Base-by-base conservation (phyloP, 306 rosid genomes). In the Vigna angularis region DNA sequence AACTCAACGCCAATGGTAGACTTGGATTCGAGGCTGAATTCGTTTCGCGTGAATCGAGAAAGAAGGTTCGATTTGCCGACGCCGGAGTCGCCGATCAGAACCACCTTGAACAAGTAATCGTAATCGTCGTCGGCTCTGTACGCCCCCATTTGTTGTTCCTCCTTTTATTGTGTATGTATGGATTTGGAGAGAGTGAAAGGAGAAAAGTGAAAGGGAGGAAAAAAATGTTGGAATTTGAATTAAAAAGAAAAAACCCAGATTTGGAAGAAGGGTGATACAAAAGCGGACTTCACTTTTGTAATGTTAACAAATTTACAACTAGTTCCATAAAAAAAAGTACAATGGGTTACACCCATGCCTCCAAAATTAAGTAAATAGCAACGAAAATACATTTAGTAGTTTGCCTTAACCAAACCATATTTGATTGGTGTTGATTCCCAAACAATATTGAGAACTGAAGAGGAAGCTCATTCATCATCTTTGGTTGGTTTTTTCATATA, bases 1-100 rank as follows among this genome's bases (percentile, higher is more conserved):
- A 93, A 93, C 85, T 93, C 96, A 61, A 92, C 97, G 28, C 97
- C 96, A 77, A 93, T 93, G 82, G 97, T 90, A 80, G 97, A 93
- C 79, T 86, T 90, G 0, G 96, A 93, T 85, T 93, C 91, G 12
- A 93, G 93, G 83, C 93, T 89, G 73, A 93, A 93, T 81, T 92
- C 97, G 40, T 92, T 92, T 68, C 62, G 87, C 9, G 93, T 87
- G 84, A 92, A 92, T 70, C 97, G 81, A 3, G 96, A 89, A 59
- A 93, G 83, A 20, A 91, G 94, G 70, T 91, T 91, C 4, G 97
- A 91, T 87, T 91, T 91, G 7, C 93, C 96, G 0, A 92, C 97
- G 9, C 97, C 97, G 0, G 97, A 92, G 79, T 90, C 97, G 1
- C 96, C 97, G 65, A 90, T 92, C 87, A 93, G 70, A 4, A 93